phyloP scores from a whole-genome alignment of 2,329 filamentous ascomycete genomes.

The Fusarium sp. region DNA sequence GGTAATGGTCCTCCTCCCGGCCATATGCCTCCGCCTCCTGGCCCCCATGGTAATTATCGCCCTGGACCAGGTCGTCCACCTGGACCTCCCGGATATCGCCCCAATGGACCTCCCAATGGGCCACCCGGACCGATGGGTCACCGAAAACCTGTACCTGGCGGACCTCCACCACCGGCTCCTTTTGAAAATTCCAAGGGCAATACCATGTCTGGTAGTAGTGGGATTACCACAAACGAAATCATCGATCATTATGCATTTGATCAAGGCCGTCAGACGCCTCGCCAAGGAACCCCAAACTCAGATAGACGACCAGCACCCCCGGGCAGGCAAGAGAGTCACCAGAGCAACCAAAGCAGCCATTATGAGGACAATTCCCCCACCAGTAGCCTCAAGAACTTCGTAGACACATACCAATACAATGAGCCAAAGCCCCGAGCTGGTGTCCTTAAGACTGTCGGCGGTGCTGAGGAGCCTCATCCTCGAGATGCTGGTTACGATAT shows the following conservation, averaged over 20 bases:
- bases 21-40: conserved; percentile 36
- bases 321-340: conserved; percentile 45
- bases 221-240: conserved; percentile 54
- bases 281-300: conserved; percentile 34
- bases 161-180: conserved; percentile 31
- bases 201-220: conserved; percentile 45
- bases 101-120: conserved; percentile 41
- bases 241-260: conserved; percentile 55
- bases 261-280: conserved; percentile 40
- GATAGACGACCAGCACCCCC: conserved; percentile 43
- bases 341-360: conserved; percentile 57
- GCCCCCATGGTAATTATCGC: conserved; percentile 38
- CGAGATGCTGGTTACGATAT: conserved; percentile 64
- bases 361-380: conserved; percentile 70
- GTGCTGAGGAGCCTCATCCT: conserved; percentile 50
- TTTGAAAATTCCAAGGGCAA: conserved; percentile 39
- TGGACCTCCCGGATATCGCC: conserved; percentile 45
- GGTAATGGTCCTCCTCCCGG: conserved; percentile 40
- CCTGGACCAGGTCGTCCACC: conserved; percentile 42
- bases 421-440: conserved; percentile 73
- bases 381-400: conserved; percentile 40
- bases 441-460: conserved; percentile 81
- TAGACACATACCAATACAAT: conserved; percentile 42
- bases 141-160: conserved; percentile 49
- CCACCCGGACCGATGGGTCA: conserved; percentile 42